Evolutionary conservation across 345 rosid genomes (phyloP).

Genomic region (Brassica napus): Da-Ae NC_063445.1:20819501-20820000

Average conservation of each 20-base stretch:
- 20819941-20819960: neutral
- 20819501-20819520: conserved; percentile 35
- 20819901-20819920: neutral
- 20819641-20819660: conserved; percentile 35
- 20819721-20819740: conserved; percentile 22
- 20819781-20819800: neutral
- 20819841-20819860: neutral
- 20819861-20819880: neutral
- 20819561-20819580: conserved; percentile 30
- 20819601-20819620: conserved; percentile 4
- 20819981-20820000: neutral
- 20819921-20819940: neutral
- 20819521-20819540: conserved; percentile 7
- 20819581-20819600: neutral
- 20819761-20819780: neutral
- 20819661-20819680: conserved; percentile 24
- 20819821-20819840: neutral
- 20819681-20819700: conserved; percentile 24
- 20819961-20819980: neutral
- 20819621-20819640: conserved; percentile 27
- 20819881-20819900: neutral
- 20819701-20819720: conserved; percentile 14
- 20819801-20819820: neutral
- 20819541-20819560: conserved; percentile 18
- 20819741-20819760: conserved; percentile 27